Conservation (phyloP, 2,329 filamentous ascomycete genomes). For the Aspergillus sp. region DNA sequence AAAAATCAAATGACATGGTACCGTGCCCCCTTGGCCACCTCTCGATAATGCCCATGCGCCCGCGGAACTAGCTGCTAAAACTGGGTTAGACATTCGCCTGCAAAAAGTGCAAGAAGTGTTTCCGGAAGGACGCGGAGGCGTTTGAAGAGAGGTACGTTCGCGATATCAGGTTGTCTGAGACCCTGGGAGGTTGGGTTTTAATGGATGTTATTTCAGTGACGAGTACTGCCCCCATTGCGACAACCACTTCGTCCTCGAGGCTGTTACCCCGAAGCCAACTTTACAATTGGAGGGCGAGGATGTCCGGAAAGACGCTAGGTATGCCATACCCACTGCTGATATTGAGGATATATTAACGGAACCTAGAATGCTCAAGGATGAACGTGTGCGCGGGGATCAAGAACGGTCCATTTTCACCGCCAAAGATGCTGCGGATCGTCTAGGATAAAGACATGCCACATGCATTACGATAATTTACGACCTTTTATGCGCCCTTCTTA, state of each 20-base stretch:
- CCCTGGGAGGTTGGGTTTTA: background rate
- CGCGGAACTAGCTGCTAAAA: background rate
- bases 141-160: slow-evolving; percentile 73
- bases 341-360: slow-evolving; percentile 14
- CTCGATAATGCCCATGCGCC: background rate
- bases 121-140: slow-evolving; percentile 87
- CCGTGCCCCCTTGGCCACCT: background rate
- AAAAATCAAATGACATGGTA: slow-evolving; percentile 79
- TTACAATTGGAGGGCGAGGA: slow-evolving; percentile 91
- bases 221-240: slow-evolving; percentile 99
- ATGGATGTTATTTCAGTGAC: slow-evolving; percentile 56
- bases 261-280: slow-evolving; percentile 76
- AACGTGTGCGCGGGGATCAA: slow-evolving; percentile 65
- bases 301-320: slow-evolving; percentile 74
- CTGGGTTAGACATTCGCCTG: slow-evolving; percentile 70
- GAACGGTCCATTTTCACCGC: slow-evolving; percentile 73
- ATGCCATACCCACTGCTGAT: slow-evolving; percentile 13
- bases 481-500: background rate
- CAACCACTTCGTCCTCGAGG: slow-evolving; percentile 95
- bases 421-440: slow-evolving; percentile 69
- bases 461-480: slow-evolving; percentile 28
- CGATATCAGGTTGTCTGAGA: background rate
- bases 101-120: slow-evolving; percentile 99
- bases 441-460: slow-evolving; percentile 58
- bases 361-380: slow-evolving; percentile 82